Evolutionary conservation across 768 basidiomycete genomes (phyloP), one percentile per base, ranked within the genome.

Genomic region (Suillus luteus): DNA sequence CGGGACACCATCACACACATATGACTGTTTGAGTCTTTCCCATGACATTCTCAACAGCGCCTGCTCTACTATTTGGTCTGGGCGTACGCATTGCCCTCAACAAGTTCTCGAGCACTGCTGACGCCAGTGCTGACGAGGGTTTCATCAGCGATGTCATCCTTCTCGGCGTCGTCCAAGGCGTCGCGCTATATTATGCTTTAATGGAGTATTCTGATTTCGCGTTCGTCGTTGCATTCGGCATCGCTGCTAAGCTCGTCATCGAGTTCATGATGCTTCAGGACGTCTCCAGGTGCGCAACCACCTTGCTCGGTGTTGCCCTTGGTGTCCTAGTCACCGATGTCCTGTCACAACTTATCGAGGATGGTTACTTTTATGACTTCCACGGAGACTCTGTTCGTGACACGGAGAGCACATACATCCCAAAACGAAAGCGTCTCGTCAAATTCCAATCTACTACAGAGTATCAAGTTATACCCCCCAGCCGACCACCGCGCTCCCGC

Each of bases 291-390:
- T 83, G 81, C 66, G 80, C 85, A 60, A 84, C 84, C 59, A 88
- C 86, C 8, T 74, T 91, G 35, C 72, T 92, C 38, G 90, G 90
- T 63, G 80, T 87, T 60, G 88, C 82, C 6, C 79, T 92, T 14
- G 92, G 91, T 59, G 82, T 89, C 54, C 79, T 91, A 62, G 82
- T 83, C 73, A 89, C 91, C 40, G 91, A 93, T 73, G 78, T 91
- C 64, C 79, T 90, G 65, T 85, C 88, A 54, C 86, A 88, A 64
- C 79, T 86, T 61, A 77, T 90, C 70, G 88, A 89, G 71, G 79
- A 82, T 61, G 79, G 79, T 15, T 72, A 76, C 52, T 68, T 76
- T 55, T 72, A 73, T 59, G 70, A 73, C 33, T 72, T 76, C 31
- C 64, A 61, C 22, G 33, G 67, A 60, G 61, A 61, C 66, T 68